Base-by-base conservation (phyloP, 1,139 yeast species). In the Suhomyces panamericanus region DNA sequence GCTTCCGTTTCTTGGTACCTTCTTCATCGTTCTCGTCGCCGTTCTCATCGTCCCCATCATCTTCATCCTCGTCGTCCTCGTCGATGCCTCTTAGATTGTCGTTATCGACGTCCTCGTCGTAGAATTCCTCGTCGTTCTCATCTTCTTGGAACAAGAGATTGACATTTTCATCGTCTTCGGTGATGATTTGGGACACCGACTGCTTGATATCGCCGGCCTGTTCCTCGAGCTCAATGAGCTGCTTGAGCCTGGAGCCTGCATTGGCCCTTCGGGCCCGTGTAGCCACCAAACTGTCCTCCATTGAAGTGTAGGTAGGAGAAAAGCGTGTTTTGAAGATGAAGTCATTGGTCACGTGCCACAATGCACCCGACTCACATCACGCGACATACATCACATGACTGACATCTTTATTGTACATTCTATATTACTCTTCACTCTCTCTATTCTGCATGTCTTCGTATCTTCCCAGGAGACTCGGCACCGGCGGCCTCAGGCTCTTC, bases 231-330 rank as follows among this genome's bases (percentile, higher is more conserved):
- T 83, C 85, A 20, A 93, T 70, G 54, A 93, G 74, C 49, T 83
- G 83, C 58, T 81, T 80, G 58, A 93, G 71, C 47, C 95, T 74
- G 42, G 89, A 85, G 10, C 99, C 99, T 1, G 99, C 99, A 66
- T 93, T 93, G 40, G 89, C 67, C 43, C 99, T 81, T 52, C 90
- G 76, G 47, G 82, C 69, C 50, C 96, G 77, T 6, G 95, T 84
- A 12, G 87, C 81, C 55, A 86, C 83, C 51, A 83, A 68, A 56
- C 77, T 73, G 38, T 78, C 81, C 22, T 66, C 69, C 44, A 42
- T 42, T 35, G 26, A 15, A 3, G n/a, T 4, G 29, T 10, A 26
- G 12, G 28, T 11, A 14, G 16, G 13, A 6, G 32, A 30, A 30
- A 4, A 4, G 32, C 3, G 24, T 20, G 24, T 20, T 4, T 4